A percentile compares a stretch with the other conserved stretches of the same genome.
Evolutionary conservation across 2,329 filamentous ascomycete species (phyloP).

Genomic region (Penicillium hesseltinei): DNA sequence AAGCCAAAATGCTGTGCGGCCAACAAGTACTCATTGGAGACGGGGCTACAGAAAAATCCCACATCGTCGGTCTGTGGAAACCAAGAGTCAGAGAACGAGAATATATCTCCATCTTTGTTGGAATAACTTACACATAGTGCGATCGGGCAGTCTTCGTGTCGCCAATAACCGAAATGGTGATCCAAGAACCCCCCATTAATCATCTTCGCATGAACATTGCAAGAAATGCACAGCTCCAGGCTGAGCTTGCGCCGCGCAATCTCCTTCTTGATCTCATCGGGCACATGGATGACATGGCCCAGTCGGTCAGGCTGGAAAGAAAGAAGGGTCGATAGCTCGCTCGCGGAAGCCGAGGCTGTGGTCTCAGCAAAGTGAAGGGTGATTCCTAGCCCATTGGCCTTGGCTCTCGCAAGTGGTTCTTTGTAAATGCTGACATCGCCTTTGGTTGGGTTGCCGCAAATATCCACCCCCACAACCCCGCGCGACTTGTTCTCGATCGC

Average conservation of each 20-base stretch:
- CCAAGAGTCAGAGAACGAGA: neutral
- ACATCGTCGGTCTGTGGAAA: conserved; percentile 71
- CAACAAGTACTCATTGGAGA: conserved; percentile 75
- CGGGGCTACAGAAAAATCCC: conserved; percentile 71
- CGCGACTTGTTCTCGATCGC: conserved; percentile 54
- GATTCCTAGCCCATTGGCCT: conserved; percentile 55
- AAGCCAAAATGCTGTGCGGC: conserved; percentile 69
- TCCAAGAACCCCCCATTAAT: conserved; percentile 62
- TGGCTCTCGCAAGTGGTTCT: conserved; percentile 59
- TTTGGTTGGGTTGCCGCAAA: conserved; percentile 71
- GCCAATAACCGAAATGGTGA: conserved; percentile 78
- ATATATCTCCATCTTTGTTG: neutral
- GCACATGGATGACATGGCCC: conserved; percentile 76
- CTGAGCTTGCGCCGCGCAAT: conserved; percentile 59
- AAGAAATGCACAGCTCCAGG: conserved; percentile 74
- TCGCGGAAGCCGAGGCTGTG: conserved; percentile 53
- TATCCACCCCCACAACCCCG: conserved; percentile 71
- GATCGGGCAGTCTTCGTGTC: conserved; percentile 58
- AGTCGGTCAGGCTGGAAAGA: conserved; percentile 66
- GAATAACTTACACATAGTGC: conserved; percentile 63
- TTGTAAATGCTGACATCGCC: conserved; percentile 62
- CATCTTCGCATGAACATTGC: conserved; percentile 76
- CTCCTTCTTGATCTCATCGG: conserved; percentile 56
- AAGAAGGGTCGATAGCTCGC: conserved; percentile 65
- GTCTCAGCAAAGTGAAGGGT: conserved; percentile 80